Conservation (phyloP, 2,329 filamentous ascomycete genomes). For the Phaeosphaeria sp. region DNA sequence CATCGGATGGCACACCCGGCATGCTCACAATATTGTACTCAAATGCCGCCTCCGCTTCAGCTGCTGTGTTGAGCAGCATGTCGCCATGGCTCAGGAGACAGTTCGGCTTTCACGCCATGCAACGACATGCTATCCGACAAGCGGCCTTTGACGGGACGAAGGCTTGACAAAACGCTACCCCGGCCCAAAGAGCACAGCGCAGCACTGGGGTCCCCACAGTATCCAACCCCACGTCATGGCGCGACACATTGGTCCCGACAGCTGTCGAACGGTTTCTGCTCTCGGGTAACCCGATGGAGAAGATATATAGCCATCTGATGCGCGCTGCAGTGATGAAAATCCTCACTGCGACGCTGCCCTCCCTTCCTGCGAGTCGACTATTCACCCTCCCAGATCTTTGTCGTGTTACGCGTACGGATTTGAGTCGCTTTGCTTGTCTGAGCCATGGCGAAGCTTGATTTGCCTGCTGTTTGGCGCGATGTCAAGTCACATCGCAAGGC, state of each 20-base stretch:
- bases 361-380: not conserved
- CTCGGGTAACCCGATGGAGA: not conserved
- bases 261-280: not conserved
- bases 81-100: not conserved
- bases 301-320: not conserved
- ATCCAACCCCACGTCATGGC: not conserved
- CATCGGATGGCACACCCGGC: not conserved
- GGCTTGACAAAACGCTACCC: not conserved
- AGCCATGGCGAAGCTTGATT: slow-evolving; percentile 40
- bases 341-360: not conserved
- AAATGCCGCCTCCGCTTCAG: not conserved
- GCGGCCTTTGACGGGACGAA: not conserved
- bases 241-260: not conserved
- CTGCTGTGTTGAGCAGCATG: not conserved
- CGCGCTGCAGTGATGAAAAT: not conserved
- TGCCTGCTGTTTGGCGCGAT: slow-evolving; percentile 46
- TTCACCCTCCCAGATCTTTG: not conserved
- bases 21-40: not conserved
- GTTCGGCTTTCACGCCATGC: not conserved
- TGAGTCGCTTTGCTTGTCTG: not conserved
- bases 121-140: not conserved
- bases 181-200: not conserved
- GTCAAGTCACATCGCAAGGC: slow-evolving; percentile 49
- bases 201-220: not conserved
- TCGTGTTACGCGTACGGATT: not conserved